Percentiles rank a stretch among this genome's conserved stretches.
phyloP scores from a whole-genome alignment of 495 filamentous ascomycete genomes.

The Penicillium turbatum region DNA sequence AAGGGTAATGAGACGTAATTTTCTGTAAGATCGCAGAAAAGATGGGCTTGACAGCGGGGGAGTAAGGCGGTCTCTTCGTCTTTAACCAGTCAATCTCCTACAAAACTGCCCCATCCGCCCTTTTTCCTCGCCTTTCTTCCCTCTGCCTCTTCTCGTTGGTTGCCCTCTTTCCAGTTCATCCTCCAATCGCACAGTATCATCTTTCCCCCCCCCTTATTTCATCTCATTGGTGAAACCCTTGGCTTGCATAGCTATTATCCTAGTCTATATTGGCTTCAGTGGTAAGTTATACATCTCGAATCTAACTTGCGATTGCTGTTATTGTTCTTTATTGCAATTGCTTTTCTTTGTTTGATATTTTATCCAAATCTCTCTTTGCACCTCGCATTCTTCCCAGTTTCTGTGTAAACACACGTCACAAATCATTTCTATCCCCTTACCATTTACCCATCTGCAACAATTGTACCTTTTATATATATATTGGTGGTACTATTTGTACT shows the following conservation, averaged over 20 bases:
- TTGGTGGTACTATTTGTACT: neutral
- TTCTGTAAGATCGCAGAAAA: slow-evolving; percentile 2
- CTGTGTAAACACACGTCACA: slow-evolving; percentile 10
- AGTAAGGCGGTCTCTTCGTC: slow-evolving; percentile 1
- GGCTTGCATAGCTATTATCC: slow-evolving; percentile 5
- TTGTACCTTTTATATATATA: neutral
- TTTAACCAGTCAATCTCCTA: slow-evolving; percentile 23
- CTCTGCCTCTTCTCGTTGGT: slow-evolving; percentile 48
- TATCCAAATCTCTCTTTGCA: neutral
- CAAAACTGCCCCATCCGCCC: slow-evolving; percentile 49
- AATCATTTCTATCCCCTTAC: neutral
- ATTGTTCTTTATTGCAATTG: neutral
- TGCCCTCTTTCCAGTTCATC: slow-evolving; percentile 32
- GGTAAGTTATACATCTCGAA: slow-evolving; percentile 1
- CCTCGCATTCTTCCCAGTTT: slow-evolving; percentile 2
- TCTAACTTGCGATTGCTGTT: too few species aligned
- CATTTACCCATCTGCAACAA: neutral
- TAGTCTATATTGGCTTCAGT: too few species aligned
- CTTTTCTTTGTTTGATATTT: neutral
- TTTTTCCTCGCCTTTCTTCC: slow-evolving; percentile 39
- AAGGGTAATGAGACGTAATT: neutral
- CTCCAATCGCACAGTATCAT: slow-evolving; percentile 29
- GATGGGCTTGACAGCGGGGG: slow-evolving; percentile 2
- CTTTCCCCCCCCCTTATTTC: slow-evolving; percentile 12
- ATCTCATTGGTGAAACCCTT: slow-evolving; percentile 10